phyloP scores from a whole-genome alignment of 257 asterid genomes.

The Solanum chilense region DNA sequence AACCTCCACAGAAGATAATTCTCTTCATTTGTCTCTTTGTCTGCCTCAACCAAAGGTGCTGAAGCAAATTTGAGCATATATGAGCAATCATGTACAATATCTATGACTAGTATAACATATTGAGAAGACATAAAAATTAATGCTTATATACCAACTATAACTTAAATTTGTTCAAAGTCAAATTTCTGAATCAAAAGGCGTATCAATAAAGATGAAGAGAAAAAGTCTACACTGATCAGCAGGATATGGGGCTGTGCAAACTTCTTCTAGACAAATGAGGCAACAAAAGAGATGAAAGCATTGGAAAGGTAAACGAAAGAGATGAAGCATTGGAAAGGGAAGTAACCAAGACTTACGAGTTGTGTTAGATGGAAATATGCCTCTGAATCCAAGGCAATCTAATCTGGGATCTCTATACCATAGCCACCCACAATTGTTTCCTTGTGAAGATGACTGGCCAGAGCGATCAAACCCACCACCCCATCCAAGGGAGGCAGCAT shows the following conservation, averaged over 20 bases:
- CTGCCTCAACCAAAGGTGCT: constrained; percentile 88
- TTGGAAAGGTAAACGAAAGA: background rate
- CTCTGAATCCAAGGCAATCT: constrained; percentile 81
- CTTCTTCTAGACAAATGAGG: background rate
- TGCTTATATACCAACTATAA: background rate
- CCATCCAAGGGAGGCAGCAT: constrained; percentile 59
- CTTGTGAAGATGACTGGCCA: constrained; percentile 52
- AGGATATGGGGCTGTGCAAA: background rate
- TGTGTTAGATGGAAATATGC: constrained; percentile 61
- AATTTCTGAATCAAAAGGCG: background rate
- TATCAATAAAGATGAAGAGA: background rate
- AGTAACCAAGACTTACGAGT: constrained; percentile 37
- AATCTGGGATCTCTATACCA: constrained; percentile 88
- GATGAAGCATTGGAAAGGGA: background rate
- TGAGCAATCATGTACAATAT: background rate
- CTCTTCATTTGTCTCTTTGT: constrained; percentile 64
- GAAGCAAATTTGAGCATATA: constrained; percentile 8
- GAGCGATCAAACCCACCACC: constrained; percentile 58
- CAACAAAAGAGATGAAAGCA: background rate
- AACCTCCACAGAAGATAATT: constrained; percentile 79
- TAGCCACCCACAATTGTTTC: constrained; percentile 50
- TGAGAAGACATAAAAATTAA: background rate
- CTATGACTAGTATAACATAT: background rate
- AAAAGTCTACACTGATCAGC: background rate
- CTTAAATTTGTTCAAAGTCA: background rate